Evolutionary conservation across 179 eudicot genomes (phyloP), one percentile per base, ranked within the genome.

Genomic region (Dionaea muscipula): DNA sequence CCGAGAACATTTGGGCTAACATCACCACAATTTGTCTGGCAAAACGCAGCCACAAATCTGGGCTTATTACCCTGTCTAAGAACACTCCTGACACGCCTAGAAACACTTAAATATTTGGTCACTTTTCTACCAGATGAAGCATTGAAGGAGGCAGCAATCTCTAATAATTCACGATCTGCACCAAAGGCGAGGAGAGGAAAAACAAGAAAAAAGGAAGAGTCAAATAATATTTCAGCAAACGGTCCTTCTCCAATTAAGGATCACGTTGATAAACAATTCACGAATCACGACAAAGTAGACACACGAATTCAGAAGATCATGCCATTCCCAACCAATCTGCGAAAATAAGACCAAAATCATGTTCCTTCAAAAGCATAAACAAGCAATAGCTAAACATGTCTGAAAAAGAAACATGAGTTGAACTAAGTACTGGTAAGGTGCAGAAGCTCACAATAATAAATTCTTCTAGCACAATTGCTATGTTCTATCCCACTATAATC

Each of bases 1-100:
- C 98, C 98, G 25, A 87, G 85, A 62, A 78, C 82, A 72, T 91
- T 91, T 40, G 98, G 98, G 56, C 96, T 91, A 62, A 91, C 98
- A 75, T 91, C 98, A 25, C 98, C 98, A 45, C 94, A 84, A 60
- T 90, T 90, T 58, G 91, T 51, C 72, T 90, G 98, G 63, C 98
- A 91, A 79, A 91, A 91, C 33, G 96, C 96, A 64, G 98, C 68
- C 27, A 91, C 89, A 67, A 91, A 91, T 57, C 53, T 71, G 23
- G 98, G 96, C 68, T 76, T 82, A 24, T 77, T 78, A 25, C 78
- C 79, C 62, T 70, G 84, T 65, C 86, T 70, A n/a, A 87, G 77
- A 59, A 73, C 62, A 70, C 89, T 82, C 66, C 96, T 82, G 43
- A 91, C 89, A 51, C 96, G 91, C 55, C 74, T 69, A 51, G 91